Evolutionary conservation across 2,329 filamentous ascomycete species (phyloP), one percentile per base, ranked within the genome.

Genomic region (Penicillium crustosum): DNA sequence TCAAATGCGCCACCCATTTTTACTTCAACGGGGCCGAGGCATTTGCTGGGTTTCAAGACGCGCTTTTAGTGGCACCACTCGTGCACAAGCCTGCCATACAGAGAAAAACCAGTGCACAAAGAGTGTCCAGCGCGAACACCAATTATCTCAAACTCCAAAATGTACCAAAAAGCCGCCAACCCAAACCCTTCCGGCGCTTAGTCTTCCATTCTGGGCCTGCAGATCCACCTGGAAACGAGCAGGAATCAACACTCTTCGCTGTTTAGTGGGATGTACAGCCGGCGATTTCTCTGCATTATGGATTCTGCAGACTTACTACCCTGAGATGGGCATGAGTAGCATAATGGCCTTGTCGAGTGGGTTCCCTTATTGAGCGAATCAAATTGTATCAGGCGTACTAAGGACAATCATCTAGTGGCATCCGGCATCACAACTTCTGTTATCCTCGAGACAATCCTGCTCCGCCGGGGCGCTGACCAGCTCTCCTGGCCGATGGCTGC

Each of bases 271-370:
- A 8, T 85, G 83, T 61, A 84, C 82, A 0, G 42, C 73, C 0
- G 83, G 83, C n/a, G 83, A 85, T 65, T 85, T 85, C 59, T 78
- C 81, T 1, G 76, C 81, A 0, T 78, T 85, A 74, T 85, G 83
- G 82, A 75, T 78, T 33, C 73, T 86, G 0, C 82, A 85, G 57
- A 70, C 78, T 0, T 77, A 76, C 42, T 77, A 76, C 50, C 75
- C 81, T 0, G 77, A 77, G 2, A 66, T 83, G 5, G 79, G 80
- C 0, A 77, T 82, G 70, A 73, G 74, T 0, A 60, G 73, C 1
- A 81, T 82, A 13, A 85, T 85, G 82, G 78, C 71, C 0, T 70
- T 80, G 12, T 82, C 83, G 1, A 84, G 81, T 83, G 69, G 48
- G 68, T 68, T 23, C 10, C 15, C n/a, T n/a, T 15, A 29, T 45